A percentile compares a stretch with the other conserved stretches of the same genome.
Conservation (phyloP, 768 basidiomycete genomes). For the Hebeloma cylindrosporum region DNA sequence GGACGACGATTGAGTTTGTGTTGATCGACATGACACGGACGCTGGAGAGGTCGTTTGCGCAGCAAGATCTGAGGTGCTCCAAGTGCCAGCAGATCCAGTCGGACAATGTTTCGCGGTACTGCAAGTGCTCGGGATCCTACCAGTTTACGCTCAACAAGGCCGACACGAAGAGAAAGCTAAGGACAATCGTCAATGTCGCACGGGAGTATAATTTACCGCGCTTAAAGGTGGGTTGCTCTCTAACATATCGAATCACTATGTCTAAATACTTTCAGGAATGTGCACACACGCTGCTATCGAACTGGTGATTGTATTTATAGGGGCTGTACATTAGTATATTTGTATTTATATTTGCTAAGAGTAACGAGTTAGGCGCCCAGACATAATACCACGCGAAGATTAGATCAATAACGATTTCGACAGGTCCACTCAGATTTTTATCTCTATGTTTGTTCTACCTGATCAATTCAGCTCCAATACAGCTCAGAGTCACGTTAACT, state of each 20-base stretch:
- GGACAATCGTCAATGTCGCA: conserved; percentile 83
- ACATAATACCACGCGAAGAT: too few species aligned
- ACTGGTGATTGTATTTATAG: conserved; percentile 33
- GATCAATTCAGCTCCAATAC: too few species aligned
- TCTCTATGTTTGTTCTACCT: too few species aligned
- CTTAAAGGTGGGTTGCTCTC: conserved; percentile 53
- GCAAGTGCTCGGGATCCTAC: conserved; percentile 87
- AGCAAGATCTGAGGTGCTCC: conserved; percentile 86
- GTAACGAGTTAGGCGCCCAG: too few species aligned
- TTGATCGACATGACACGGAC: conserved; percentile 74
- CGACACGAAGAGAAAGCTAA: conserved; percentile 69
- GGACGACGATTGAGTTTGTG: conserved; percentile 81
- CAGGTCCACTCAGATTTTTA: too few species aligned
- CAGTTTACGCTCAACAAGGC: conserved; percentile 68
- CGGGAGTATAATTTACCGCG: conserved; percentile 67
- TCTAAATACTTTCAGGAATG: conserved; percentile 38
- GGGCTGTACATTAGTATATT: not conserved
- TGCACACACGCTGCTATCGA: conserved; percentile 42
- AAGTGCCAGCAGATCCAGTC: conserved; percentile 91
- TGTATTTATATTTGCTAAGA: conserved; percentile 1
- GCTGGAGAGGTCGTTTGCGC: conserved; percentile 72
- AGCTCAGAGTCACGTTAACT: too few species aligned
- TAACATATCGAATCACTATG: not conserved
- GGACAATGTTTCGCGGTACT: conserved; percentile 83
- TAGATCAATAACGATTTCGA: too few species aligned